Conservation (phyloP, 768 basidiomycete species). For the Rubroboletus pulcherrimus region DNA sequence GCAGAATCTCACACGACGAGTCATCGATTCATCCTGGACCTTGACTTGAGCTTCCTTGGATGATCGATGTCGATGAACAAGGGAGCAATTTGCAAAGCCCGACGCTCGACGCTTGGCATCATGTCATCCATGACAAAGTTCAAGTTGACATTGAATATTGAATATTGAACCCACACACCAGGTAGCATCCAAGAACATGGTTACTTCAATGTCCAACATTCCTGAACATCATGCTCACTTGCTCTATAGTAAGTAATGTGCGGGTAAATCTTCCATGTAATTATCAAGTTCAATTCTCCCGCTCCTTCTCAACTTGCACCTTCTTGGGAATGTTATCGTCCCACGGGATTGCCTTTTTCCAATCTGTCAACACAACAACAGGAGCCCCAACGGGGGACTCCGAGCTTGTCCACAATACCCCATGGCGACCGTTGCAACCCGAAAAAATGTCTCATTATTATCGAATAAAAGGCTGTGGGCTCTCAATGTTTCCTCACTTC, state of each 20-base stretch:
- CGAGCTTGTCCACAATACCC: background rate
- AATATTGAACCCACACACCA: background rate
- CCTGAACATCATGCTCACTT: background rate
- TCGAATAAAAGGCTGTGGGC: conserved; percentile 10
- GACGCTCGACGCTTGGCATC: too few relatives aligned
- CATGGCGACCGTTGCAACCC: conserved; percentile 13
- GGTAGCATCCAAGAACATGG: background rate
- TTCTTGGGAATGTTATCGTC: background rate
- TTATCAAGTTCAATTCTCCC: background rate
- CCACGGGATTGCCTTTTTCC: background rate
- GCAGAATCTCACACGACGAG: background rate
- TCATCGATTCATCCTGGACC: too few relatives aligned
- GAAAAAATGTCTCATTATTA: background rate
- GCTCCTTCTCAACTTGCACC: background rate
- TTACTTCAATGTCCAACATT: background rate
- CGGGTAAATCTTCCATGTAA: background rate
- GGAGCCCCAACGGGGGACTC: background rate
- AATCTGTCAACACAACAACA: background rate
- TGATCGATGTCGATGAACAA: background rate
- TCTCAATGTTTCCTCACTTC: background rate
- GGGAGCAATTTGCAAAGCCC: too few relatives aligned
- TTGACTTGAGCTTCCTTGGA: too few relatives aligned
- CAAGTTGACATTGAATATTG: too few relatives aligned
- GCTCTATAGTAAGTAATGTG: too few relatives aligned
- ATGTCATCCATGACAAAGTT: background rate